Base-by-base conservation (phyloP, 306 rosid genomes). In the Prunus mongolica region DNA sequence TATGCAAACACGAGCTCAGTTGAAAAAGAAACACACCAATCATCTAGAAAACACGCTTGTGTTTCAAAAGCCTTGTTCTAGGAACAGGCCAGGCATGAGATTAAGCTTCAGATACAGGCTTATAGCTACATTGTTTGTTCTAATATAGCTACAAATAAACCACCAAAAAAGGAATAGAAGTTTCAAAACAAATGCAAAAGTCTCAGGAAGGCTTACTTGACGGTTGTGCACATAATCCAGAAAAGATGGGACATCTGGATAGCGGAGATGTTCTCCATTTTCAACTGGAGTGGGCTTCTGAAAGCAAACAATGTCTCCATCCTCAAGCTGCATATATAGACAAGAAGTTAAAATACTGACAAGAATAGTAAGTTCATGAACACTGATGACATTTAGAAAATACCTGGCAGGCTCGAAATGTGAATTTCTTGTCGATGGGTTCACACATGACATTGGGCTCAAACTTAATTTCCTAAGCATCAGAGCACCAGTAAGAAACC, bases 381-480 rank as follows among this genome's bases (percentile, higher is more conserved):
- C 49, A 71, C 25, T 14, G 20, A 55, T 51, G 34, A 15, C 67
- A 79, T 54, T 13, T 20, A 15, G 8, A 55, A 54, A 22, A 66
- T 82, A 96, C 99, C 99, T 96, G 99, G 82, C 97, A 88, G 74
- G 86, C 87, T 78, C 93, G 88, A 83, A 96, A 96, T 51, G 93
- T 88, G 80, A 81, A 28, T 82, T 87, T 91, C 93, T 91, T 93
- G 82, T 96, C 99, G 41, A 96, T 88, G 68, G 90, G 93, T 80
- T 96, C 99, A 65, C 99, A 96, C 99, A 96, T 92, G 71, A 96
- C 94, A 86, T 82, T 82, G 47, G 99, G 99, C 79, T 96, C 98
- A 78, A 91, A 92, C 88, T 96, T 96, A 61, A 96, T 96, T 87
- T 96, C 99, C 98, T 95, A 85, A 66, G 44, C 46, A 70, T 54